Base-by-base conservation (phyloP, 2,329 filamentous ascomycete genomes). In the Hypocreales sp. region DNA sequence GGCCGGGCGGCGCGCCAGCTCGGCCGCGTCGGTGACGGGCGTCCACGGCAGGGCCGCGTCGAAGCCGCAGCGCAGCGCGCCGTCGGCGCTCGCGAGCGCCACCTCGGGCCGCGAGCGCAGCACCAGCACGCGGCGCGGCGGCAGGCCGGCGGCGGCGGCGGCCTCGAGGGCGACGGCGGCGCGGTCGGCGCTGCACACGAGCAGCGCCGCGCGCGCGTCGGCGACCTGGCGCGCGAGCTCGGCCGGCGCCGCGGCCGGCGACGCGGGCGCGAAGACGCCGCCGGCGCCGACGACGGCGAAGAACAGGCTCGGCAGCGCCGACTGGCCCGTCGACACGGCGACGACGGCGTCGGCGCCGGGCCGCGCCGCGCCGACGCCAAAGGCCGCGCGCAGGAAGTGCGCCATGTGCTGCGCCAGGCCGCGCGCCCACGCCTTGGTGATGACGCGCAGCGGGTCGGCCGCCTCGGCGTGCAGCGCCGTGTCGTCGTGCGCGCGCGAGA, bases 231-330 rank as follows among this genome's bases (percentile, higher is more conserved):
- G 53, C 4, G 56, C 55, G 7, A 74, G 44, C 15, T 75, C 70
- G 3, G 49, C 39, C 1, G 56, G 49, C 0, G 67, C 69, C 5
- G 55, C 60, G 1, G 58, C 53, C 0, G 64, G 53, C 25, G 57
- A 64, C 0, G 65, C 65, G 5, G 65, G 61, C 6, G 64, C 67
- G 37, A 68, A 74, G 15, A 75, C 58, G 12, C 67, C 71, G 1
- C 62, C 68, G 3, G 68, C 67, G 4, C 64, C 69, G 24, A 75
- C 53, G 28, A 71, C 59, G 10, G 60, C 64, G 35, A 58, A 73
- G 39, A 69, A 67, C 2, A 69, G 36, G 9, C 60, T 52, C 0
- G 67, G 59, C 0, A 73, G 50, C 5, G 70, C 51, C 24, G 60
- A 60, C 36, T 73, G 64, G 2, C 70, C 70, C 0, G 61, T 60